Evolutionary conservation across 23 red algal species (phyloP), one percentile per base, ranked within the genome.

Genomic region (Gracilaria domingensis): DNA sequence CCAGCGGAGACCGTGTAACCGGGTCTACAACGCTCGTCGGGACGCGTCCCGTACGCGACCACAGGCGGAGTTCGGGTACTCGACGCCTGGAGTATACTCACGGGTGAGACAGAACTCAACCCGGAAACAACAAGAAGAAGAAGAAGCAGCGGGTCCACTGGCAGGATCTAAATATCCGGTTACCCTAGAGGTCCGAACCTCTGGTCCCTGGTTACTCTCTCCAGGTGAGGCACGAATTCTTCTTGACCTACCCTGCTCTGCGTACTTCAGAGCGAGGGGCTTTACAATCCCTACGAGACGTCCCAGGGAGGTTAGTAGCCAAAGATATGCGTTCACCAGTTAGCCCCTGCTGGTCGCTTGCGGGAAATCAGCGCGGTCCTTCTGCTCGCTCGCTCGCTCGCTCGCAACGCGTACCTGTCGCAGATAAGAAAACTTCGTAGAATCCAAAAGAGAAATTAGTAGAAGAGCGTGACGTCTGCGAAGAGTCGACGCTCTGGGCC

Each of bases 241-340:
- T 70, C 65, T 70, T 70, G 65, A 70, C 65, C 28, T 70, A 70
- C 65, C 65, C 65, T 70, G 35, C 25, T 70, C 65, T 70, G 65
- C 65, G 65, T 17, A 70, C 65, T 70, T 70, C 65, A 70, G 65
- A 70, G 25, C 35, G 65, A 70, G 65, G 65, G 65, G 35, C 65
- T 70, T 28, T 70, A 70, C 65, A 70, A 34, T 70, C 65, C 65
- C 13, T 70, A 70, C 65, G 65, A 70, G 65, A 70, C 35, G 65
- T 70, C 65, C 65, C 65, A 70, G 65, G 35, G 65, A 70, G 65
- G 35, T 17, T 70, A 70, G 25, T 70, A 70, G 65, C 65, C 25
- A 38, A 34, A 14, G 65, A 70, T 70, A 70, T 24, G 65, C 65
- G 28, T 70, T 70, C 35, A 70, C 28, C 54, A 58, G 54, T 58